phyloP scores from a whole-genome alignment of 1,284 basidiomycete genomes.

The Pholiota adiposa region DNA sequence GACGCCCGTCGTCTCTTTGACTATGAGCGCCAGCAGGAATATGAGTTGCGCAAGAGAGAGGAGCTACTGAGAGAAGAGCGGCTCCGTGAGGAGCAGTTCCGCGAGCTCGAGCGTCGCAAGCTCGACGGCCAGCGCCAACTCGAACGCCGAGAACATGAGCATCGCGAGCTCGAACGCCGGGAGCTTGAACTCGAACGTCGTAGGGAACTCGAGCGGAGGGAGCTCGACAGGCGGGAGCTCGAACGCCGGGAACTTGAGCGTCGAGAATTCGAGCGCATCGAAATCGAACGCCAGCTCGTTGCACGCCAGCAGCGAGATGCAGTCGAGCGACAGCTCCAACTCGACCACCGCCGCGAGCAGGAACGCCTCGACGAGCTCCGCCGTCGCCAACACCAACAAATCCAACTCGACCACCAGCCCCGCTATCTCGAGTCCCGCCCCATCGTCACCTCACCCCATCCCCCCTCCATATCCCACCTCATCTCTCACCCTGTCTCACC shows the following conservation, averaged over 20 bases:
- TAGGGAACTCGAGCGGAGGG: constrained; percentile 11
- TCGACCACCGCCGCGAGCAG: constrained; percentile 8
- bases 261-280: neutral
- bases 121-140: constrained; percentile 8
- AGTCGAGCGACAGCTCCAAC: constrained; percentile 5
- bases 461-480: constrained; percentile 22
- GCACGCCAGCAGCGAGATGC: constrained; percentile 6
- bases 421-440: constrained; percentile 12
- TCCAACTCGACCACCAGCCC: constrained; percentile 15
- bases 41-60: constrained; percentile 13
- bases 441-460: constrained; percentile 15
- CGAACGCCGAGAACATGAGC: constrained; percentile 3
- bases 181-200: constrained; percentile 21
- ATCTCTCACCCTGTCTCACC: constrained; percentile 18
- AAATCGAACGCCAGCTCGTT: constrained; percentile 3
- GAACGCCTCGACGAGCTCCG: constrained; percentile 9
- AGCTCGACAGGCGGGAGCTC: neutral
- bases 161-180: constrained; percentile 3
- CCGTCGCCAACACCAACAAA: constrained; percentile 11
- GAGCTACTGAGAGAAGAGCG: constrained; percentile 19
- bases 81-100: constrained; percentile 15
- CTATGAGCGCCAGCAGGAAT: constrained; percentile 7
- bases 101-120: constrained; percentile 19
- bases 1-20: constrained; percentile 16
- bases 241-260: constrained; percentile 9